Base-by-base conservation (phyloP, 345 rosid genomes). In the Citrus cavaleriei region DNA sequence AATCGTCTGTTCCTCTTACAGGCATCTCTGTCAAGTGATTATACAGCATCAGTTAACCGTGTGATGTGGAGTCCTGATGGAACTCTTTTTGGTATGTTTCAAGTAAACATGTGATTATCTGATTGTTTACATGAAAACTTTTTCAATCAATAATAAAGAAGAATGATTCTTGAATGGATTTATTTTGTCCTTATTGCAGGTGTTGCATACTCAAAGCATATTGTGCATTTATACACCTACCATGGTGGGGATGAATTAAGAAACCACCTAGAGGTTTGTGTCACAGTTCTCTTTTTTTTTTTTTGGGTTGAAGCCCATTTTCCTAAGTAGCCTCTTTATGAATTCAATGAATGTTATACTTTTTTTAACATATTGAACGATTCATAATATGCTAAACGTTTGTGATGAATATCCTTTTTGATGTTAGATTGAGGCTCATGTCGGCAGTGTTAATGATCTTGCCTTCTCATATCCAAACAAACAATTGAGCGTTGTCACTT, bases 1-100 rank as follows among this genome's bases (percentile, higher is more conserved):
- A 78, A 34, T 30, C 7, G 7, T 79, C 55, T 80, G 67, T 28
- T 63, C 68, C 64, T 78, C 55, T n/a, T 81, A 37, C 58, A 92
- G 97, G 87, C 90, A 75, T 88, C 93, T 34, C 67, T 91, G 76
- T 74, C 87, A 55, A 89, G 58, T 81, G 98, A 89, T 81, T 82
- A 80, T 75, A 65, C 91, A 66, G 90, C 86, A 73, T 86, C 94
- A 0, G 92, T 92, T 69, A 92, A 94, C 81, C 91, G 97, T 78
- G 98, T 91, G 72, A 85, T 85, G 73, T 94, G 98, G 98, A 92
- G 97, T 81, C 90, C 97, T 25, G 93, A 94, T 86, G 98, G 98
- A 87, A 71, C 79, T 71, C 84, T 90, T 49, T 92, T 94, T 85
- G 97, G 98, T 92, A 87, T 58, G 82, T 73, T 73, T 59, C 59